Conservation (phyloP, 352 stramenopile genomes). For the Poterioochromonas sp. region DNA sequence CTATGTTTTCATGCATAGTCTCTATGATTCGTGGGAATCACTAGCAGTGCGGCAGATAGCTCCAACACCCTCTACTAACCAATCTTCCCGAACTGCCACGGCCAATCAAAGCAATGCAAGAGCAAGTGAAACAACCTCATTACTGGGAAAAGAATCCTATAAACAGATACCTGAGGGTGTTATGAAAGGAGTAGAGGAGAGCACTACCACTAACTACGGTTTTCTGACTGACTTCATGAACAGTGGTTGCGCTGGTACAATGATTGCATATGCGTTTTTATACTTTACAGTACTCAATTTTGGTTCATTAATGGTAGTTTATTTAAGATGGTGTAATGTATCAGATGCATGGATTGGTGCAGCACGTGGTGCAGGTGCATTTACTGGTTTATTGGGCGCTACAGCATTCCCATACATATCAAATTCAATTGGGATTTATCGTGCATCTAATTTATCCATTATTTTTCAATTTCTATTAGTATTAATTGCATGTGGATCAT, state of each 20-base stretch:
- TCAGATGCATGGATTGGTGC: neutral
- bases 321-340: neutral
- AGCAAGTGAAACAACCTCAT: neutral
- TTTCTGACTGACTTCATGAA: neutral
- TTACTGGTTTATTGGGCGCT: conserved; percentile 7
- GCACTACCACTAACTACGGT: neutral
- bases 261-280: conserved; percentile 25
- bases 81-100: neutral
- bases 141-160: neutral
- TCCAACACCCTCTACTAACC: neutral
- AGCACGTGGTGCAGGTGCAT: neutral
- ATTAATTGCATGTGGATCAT: neutral
- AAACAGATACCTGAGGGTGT: no score
- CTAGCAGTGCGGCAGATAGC: neutral
- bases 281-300: conserved; percentile 21
- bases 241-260: neutral
- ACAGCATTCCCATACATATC: neutral
- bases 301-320: conserved; percentile 24
- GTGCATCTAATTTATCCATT: neutral
- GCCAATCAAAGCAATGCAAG: neutral
- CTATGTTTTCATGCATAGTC: neutral
- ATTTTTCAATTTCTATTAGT: neutral
- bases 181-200: neutral
- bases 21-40: neutral
- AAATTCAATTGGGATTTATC: neutral